Evolutionary conservation across 2,329 filamentous ascomycete species (phyloP).

Genomic region (Cladosporium phlei): DNA sequence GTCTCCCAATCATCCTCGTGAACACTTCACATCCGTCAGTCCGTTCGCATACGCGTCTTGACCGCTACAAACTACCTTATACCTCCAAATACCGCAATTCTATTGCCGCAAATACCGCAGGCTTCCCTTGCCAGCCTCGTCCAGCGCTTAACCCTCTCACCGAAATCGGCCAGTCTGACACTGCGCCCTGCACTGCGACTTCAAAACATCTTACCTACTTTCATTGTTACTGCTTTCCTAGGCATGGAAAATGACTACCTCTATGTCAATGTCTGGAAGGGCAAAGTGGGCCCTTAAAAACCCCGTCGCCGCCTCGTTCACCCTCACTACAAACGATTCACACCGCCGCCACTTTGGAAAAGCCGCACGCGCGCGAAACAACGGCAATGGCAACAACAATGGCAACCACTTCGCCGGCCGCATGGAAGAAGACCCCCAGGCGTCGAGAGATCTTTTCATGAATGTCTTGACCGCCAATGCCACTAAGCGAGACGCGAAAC

Average conservation of each 20-base stretch:
- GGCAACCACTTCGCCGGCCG: slow-evolving; percentile 20
- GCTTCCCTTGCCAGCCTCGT: too few relatives aligned
- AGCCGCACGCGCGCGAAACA: slow-evolving; percentile 4
- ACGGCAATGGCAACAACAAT: slow-evolving; percentile 26
- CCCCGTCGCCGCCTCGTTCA: background rate
- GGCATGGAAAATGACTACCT: slow-evolving; percentile 34
- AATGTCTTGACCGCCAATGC: slow-evolving; percentile 83
- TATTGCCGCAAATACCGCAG: too few relatives aligned
- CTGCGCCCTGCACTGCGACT: slow-evolving; percentile 7
- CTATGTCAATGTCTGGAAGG: slow-evolving; percentile 34
- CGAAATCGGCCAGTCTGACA: background rate
- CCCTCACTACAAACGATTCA: slow-evolving; percentile 7
- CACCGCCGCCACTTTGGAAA: slow-evolving; percentile 9
- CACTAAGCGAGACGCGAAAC: slow-evolving; percentile 86
- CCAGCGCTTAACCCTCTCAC: background rate
- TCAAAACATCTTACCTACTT: background rate
- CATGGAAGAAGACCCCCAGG: slow-evolving; percentile 21
- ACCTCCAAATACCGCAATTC: too few relatives aligned
- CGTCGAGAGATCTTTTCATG: slow-evolving; percentile 65
- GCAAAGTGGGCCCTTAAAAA: slow-evolving; percentile 22
- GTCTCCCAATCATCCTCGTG: too few relatives aligned
- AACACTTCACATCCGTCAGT: too few relatives aligned
- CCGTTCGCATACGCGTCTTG: too few relatives aligned
- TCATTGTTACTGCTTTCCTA: background rate
- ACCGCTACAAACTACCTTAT: too few relatives aligned